Conservation (phyloP, 164 flowering plant species). For the Piper betle region DNA sequence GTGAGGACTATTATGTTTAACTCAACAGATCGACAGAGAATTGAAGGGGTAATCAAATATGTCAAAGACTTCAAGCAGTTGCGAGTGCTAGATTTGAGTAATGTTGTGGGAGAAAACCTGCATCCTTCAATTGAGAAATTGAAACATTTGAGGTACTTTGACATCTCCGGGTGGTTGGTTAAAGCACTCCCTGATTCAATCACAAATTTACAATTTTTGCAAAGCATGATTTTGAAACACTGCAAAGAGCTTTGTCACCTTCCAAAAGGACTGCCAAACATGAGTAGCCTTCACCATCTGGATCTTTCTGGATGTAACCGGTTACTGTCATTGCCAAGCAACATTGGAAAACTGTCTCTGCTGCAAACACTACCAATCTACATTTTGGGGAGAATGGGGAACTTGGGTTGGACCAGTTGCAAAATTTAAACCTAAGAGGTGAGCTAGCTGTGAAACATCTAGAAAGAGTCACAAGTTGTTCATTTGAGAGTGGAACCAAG, state of each 20-base stretch:
- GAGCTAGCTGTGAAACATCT: background rate
- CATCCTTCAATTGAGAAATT: background rate
- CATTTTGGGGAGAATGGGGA: conserved; percentile 1
- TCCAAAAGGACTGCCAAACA: background rate
- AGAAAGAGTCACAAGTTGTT: conserved; percentile 1
- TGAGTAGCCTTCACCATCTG: conserved; percentile 8
- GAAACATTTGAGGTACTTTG: conserved; percentile 5
- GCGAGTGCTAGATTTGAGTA: background rate
- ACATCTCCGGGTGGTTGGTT: background rate
- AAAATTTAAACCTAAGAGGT: conserved; percentile 3
- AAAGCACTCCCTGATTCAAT: conserved; percentile 8
- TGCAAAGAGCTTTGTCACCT: conserved; percentile 9
- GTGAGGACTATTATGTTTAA: background rate
- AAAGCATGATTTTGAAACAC: conserved; percentile 10
- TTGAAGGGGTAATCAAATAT: too few relatives aligned
- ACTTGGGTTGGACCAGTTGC: background rate
- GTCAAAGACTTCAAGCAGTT: background rate
- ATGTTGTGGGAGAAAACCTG: background rate
- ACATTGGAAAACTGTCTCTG: background rate
- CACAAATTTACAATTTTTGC: conserved; percentile 11
- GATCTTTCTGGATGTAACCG: background rate
- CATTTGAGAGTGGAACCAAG: background rate
- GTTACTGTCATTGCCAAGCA: conserved; percentile 1
- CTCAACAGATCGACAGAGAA: background rate
- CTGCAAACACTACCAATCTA: conserved; percentile 15